Evolutionary conservation across 2,329 filamentous ascomycete genomes (phyloP).

Genomic region (Aurifilum marmelostoma): DNA sequence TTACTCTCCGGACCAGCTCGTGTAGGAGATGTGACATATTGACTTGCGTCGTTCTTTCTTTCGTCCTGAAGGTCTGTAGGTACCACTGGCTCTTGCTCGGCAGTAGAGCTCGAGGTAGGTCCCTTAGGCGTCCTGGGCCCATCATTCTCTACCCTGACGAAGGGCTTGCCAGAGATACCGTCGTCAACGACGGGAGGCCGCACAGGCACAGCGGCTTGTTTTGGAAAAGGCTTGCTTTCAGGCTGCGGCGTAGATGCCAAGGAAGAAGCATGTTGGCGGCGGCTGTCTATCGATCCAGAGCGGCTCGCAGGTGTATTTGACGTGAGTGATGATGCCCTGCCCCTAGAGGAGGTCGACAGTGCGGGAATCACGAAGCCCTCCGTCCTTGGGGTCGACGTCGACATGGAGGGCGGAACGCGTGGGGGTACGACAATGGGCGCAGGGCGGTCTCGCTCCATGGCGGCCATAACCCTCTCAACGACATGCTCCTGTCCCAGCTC

Average conservation of each 20-base stretch:
- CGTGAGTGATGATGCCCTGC: slow-evolving; percentile 27
- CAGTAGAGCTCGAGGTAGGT: not conserved
- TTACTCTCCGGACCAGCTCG: not conserved
- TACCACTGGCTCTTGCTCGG: not conserved
- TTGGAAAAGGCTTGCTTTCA: slow-evolving; percentile 30
- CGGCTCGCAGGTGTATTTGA: slow-evolving; percentile 14
- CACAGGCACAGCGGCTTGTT: slow-evolving; percentile 17
- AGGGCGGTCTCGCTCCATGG: slow-evolving; percentile 27
- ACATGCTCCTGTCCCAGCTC: slow-evolving; percentile 49
- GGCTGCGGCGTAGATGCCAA: slow-evolving; percentile 29
- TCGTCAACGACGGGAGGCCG: slow-evolving; percentile 44
- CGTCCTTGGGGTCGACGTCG: slow-evolving; percentile 19
- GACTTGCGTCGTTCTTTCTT: not conserved
- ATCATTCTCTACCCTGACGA: slow-evolving; percentile 48
- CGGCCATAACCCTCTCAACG: slow-evolving; percentile 49
- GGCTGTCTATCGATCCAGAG: slow-evolving; percentile 17
- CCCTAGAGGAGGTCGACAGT: slow-evolving; percentile 25
- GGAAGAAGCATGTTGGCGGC: slow-evolving; percentile 3
- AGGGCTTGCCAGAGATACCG: slow-evolving; percentile 59
- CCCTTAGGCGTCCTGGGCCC: slow-evolving; percentile 13
- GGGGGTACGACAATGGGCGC: slow-evolving; percentile 19
- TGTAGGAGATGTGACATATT: not conserved
- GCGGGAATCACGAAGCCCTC: slow-evolving; percentile 24
- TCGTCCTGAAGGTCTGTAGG: not conserved
- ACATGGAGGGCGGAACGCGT: slow-evolving; percentile 1